Evolutionary conservation across 176 grass and related monocot species (phyloP), one percentile per base, ranked within the genome.

Genomic region (Zea luxurians): DNA sequence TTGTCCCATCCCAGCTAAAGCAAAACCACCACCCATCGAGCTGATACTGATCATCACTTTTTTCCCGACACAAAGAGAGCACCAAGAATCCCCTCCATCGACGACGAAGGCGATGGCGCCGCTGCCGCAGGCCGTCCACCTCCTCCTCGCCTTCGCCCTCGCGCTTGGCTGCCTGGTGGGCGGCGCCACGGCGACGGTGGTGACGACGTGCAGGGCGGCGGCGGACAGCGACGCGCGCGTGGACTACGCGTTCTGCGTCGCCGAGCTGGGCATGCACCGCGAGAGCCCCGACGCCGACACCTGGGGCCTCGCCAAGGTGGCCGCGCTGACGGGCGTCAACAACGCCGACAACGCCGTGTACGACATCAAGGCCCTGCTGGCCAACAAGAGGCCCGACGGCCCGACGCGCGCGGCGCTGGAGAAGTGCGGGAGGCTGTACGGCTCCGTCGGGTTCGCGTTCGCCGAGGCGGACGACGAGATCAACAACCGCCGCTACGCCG

Each of bases 291-390:
- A 66, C 71, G 82, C 86, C 1, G 86, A 88, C 48, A 5, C 42
- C 10, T 84, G 82, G 82, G 86, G 86, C 11, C 71, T 89, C 38
- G 87, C 87, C 71, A 89, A 89, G 87, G 82, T 89, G 71, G 87
- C 87, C 10, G 77, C 82, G 13, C 77, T 85, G 15, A 81, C 58
- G 2, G 77, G 87, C 52, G 54, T 81, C 52, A 71, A 71, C 67
- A 70, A 61, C 78, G 67, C 78, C 41, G 78, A 62, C 78, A 9
- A 61, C 66, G 67, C 52, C 21, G 42, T 75, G 37, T 75, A 52
- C 78, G 71, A 81, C 78, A 60, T 61, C 64, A 61, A 44, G 57
- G 76, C n/a, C 16, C 40, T 86, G 53, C 18, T 81, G 0, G 27
- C 27, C 27, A 27, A 27, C 27, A 27, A 27, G 27, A 27, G 27